Conservation (phyloP, 2,329 filamentous ascomycete species). For the Colletotrichum tamarilloi region DNA sequence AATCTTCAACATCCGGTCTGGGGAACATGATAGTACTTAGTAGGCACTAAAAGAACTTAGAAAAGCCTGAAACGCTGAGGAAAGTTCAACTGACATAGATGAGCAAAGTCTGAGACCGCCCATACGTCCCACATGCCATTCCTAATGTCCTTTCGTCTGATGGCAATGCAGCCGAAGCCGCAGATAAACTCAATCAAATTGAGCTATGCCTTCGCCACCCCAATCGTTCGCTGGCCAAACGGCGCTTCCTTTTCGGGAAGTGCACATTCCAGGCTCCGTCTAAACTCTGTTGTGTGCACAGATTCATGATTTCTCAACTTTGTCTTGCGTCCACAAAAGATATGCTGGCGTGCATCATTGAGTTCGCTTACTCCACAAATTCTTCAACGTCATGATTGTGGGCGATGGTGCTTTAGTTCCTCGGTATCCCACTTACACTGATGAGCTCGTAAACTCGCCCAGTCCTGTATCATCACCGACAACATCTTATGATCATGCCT, state of each 20-base stretch:
- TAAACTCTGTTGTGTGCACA: not conserved
- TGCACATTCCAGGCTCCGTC: not conserved
- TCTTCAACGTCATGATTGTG: not conserved
- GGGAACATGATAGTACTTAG: too few relatives aligned
- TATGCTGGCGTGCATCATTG: not conserved
- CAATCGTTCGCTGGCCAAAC: not conserved
- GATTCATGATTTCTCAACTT: not conserved
- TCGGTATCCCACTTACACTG: not conserved
- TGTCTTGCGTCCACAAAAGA: not conserved
- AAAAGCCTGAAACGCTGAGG: too few relatives aligned
- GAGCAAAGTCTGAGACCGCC: not conserved
- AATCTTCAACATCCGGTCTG: too few relatives aligned
- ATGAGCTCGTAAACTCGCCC: too few relatives aligned
- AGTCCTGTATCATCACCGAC: too few relatives aligned
- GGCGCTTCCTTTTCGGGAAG: not conserved
- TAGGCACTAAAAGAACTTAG: too few relatives aligned
- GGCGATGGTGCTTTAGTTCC: not conserved
- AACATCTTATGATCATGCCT: conserved; percentile 2
- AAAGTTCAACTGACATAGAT: not conserved
- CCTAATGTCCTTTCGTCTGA: not conserved
- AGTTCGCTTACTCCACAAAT: not conserved
- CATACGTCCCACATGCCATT: not conserved
- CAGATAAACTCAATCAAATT: not conserved
- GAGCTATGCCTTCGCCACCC: not conserved
- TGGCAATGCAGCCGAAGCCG: not conserved